These are phyloP conservation scores for Stemphylium lycopersici DNA, from an alignment of 2,329 filamentous ascomycete genomes.

Conservation along the genomic window DNA sequence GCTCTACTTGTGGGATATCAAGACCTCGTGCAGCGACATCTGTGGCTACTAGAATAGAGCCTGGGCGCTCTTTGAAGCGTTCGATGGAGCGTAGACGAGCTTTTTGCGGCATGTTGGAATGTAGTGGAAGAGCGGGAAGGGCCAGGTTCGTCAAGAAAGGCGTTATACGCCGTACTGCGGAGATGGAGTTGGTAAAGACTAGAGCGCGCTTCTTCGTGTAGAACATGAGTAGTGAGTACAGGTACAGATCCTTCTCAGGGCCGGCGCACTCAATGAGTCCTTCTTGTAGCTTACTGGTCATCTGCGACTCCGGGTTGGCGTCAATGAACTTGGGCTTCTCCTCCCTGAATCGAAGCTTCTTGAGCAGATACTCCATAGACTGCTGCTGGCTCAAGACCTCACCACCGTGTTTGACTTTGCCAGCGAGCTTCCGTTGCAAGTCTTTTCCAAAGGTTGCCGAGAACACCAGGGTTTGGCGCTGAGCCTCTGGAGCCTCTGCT, in stretches of 20 bases:
- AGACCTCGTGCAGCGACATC: conserved; percentile 93
- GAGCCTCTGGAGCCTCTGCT: conserved; percentile 32
- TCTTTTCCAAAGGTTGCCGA: conserved; percentile 94
- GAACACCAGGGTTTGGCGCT: conserved; percentile 90
- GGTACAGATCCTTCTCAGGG: conserved; percentile 95
- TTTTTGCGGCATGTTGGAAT: conserved; percentile 96
- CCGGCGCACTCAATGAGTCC: conserved; percentile 90
- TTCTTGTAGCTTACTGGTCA: conserved; percentile 85
- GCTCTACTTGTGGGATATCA: conserved; percentile 87
- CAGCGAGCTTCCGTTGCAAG: conserved; percentile 86
- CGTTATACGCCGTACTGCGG: conserved; percentile 82
- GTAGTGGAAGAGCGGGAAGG: conserved; percentile 76
- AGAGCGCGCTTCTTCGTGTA: conserved; percentile 81
- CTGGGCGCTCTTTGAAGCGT: conserved; percentile 72
- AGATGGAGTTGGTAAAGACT: conserved; percentile 96
- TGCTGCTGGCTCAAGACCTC: conserved; percentile 74
- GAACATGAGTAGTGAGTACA: conserved; percentile 85
- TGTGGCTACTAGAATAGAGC: conserved; percentile 82
- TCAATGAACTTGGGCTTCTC: conserved; percentile 89
- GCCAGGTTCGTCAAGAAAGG: conserved; percentile 84
- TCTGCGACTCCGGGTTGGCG: conserved; percentile 84
- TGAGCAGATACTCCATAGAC: conserved; percentile 90
- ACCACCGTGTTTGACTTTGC: conserved; percentile 61
- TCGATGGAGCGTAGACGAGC: conserved; percentile 92
- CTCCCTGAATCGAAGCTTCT: conserved; percentile 85